Percentiles rank a stretch among this genome's conserved stretches.
Evolutionary conservation across 148 eudicot genomes (phyloP).

Genomic region (Arbutus unedo): DNA sequence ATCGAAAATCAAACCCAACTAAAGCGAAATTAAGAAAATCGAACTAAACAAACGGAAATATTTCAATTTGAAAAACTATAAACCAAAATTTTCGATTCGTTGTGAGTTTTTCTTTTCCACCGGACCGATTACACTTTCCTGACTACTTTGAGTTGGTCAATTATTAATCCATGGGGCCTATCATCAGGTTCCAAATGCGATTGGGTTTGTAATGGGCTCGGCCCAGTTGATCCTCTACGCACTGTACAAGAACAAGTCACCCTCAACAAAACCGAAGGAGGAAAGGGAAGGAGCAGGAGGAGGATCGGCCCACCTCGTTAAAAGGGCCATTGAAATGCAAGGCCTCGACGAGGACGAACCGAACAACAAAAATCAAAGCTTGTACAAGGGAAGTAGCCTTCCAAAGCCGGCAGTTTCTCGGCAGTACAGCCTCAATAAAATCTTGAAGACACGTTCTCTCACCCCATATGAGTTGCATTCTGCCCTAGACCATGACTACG

Average conservation of each 20-base stretch:
- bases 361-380: slow-evolving; percentile 6
- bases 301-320: slow-evolving; percentile 20
- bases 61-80: too few relatives aligned
- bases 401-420: slow-evolving; percentile 20
- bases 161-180: background rate
- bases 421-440: slow-evolving; percentile 13
- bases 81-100: too few relatives aligned
- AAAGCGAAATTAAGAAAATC: too few relatives aligned
- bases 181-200: slow-evolving; percentile 37
- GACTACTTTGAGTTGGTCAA: too few relatives aligned
- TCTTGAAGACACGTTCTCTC: slow-evolving; percentile 24
- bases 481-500: background rate
- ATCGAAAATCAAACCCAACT: too few relatives aligned
- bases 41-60: too few relatives aligned
- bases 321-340: slow-evolving; percentile 20
- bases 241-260: slow-evolving; percentile 26
- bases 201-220: slow-evolving; percentile 35
- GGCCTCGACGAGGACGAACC: slow-evolving; percentile 14
- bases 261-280: slow-evolving; percentile 1
- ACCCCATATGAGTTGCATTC: slow-evolving; percentile 15
- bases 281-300: slow-evolving; percentile 13
- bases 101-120: too few relatives aligned
- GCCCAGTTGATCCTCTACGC: slow-evolving; percentile 32
- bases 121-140: too few relatives aligned
- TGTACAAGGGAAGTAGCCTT: slow-evolving; percentile 27